These are phyloP conservation scores for Tremellales sp. DNA, from an alignment of 1,284 basidiomycete species.

Conservation along the genomic window DNA sequence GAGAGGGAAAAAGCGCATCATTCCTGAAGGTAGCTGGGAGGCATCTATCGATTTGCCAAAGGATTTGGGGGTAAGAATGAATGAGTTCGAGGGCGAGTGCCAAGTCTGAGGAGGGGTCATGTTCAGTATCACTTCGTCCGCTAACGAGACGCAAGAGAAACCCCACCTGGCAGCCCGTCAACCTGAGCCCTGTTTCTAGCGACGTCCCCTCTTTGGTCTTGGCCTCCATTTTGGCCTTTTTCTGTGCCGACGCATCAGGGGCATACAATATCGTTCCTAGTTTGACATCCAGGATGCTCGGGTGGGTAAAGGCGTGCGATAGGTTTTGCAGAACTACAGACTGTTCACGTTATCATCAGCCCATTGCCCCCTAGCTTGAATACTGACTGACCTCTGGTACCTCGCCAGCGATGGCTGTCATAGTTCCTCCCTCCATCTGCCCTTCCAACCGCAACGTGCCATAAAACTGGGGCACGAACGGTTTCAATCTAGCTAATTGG, in stretches of 20 bases:
- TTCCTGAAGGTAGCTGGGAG: constrained; percentile 66
- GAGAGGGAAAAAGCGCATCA: constrained; percentile 72
- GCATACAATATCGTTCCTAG: constrained; percentile 77
- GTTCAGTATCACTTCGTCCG: background rate
- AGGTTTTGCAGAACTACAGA: constrained; percentile 84
- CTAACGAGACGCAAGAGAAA: background rate
- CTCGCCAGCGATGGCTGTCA: constrained; percentile 12
- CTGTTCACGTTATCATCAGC: constrained; percentile 50
- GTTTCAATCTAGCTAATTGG: constrained; percentile 38
- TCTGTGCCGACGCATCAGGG: constrained; percentile 62
- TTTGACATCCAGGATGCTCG: constrained; percentile 87
- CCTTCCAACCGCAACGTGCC: constrained; percentile 71
- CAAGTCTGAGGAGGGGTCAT: constrained; percentile 59
- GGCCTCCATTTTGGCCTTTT: constrained; percentile 71
- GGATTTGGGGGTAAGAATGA: constrained; percentile 64
- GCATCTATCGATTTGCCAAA: constrained; percentile 75
- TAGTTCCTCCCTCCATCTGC: constrained; percentile 48
- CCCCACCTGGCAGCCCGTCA: constrained; percentile 85
- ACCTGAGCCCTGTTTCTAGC: constrained; percentile 66
- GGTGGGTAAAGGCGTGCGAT: constrained; percentile 65
- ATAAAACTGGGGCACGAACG: constrained; percentile 66
- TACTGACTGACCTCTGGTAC: constrained; percentile 28
- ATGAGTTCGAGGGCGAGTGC: constrained; percentile 56
- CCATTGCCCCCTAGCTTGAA: background rate
- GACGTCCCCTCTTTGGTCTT: constrained; percentile 69